A percentile compares a stretch with the other conserved stretches of the same genome.
Conservation (phyloP, 2,329 filamentous ascomycete genomes). For the Penicillium palitans region DNA sequence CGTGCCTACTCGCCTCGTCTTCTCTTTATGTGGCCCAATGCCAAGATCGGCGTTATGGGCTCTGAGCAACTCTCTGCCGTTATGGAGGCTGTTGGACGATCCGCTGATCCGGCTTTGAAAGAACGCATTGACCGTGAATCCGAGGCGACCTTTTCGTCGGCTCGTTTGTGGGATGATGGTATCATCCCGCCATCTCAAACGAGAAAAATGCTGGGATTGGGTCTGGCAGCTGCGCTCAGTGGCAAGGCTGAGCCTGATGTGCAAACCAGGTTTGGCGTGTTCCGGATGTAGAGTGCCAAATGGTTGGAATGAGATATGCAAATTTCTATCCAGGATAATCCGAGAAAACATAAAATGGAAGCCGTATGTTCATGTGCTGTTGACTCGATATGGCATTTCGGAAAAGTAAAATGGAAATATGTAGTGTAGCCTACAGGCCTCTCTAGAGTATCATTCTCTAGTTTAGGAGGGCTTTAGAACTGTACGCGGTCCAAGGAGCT, state of each 20-base stretch:
- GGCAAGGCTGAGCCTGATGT: conserved; percentile 62
- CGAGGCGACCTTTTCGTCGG: conserved; percentile 83
- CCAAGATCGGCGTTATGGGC: conserved; percentile 96
- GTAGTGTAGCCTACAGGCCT: not conserved
- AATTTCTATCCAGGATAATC: not conserved
- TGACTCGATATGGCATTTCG: not conserved
- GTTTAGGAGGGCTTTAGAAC: not conserved
- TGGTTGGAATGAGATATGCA: not conserved
- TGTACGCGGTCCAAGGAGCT: not conserved
- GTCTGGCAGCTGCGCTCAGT: conserved; percentile 69
- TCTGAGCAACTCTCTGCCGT: conserved; percentile 86
- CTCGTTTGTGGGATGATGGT: conserved; percentile 87
- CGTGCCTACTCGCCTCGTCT: conserved; percentile 89
- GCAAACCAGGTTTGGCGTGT: conserved; percentile 73
- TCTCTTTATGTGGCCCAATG: conserved; percentile 96
- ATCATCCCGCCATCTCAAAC: conserved; percentile 78
- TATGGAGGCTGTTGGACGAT: conserved; percentile 91
- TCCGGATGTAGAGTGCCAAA: conserved; percentile 65
- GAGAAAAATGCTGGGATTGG: conserved; percentile 68
- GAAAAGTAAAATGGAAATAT: not conserved
- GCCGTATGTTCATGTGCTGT: not conserved
- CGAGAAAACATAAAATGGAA: not conserved
- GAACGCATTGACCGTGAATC: conserved; percentile 86
- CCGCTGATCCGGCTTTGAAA: conserved; percentile 75
- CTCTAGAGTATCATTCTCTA: not conserved